Evolutionary conservation across 2,329 filamentous ascomycete species (phyloP), one percentile per base, ranked within the genome.

Genomic region (Metarhizium brunneum): DNA sequence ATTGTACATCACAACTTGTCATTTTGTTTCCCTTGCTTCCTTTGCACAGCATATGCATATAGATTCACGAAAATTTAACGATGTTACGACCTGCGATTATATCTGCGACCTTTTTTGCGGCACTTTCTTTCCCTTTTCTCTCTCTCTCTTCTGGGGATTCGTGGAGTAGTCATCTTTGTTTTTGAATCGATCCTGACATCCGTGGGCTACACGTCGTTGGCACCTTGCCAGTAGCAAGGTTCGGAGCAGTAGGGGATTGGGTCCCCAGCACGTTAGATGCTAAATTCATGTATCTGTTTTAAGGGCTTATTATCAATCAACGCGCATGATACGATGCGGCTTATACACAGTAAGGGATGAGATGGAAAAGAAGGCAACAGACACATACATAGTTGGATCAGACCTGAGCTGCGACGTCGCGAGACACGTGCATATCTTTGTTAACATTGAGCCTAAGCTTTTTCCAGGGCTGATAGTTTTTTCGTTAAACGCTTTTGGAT

Each of bases 1-100:
- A 45, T 45, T 18, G 10, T 10, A 18, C 16, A 16, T 20, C 42
- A 45, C 42, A 11, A 16, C 42, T 45, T 11, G 42, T 18, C 18
- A 14, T 20, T 7, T 45, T 45, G n/a, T 20, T 45, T 45, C 16
- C 18, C 16, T 16, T 47, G 32, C 38, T 16, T n/a, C 25, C 18
- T 25, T 36, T 11, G 25, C 51, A 36, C n/a, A 30, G 29, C 30
- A 7, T 25, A 18, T 25, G 51, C 40, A 13, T 38, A 47, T 47
- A 53, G 42, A 47, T 20, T 53, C 42, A 53, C 42, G 51, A 53
- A n/a, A 6, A 52, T n/a, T 32, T 3, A 35, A 52, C 38, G 50
- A 52, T 7, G 32, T 18, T 25, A 45, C 42, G 42, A 45, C 7
- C n/a, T 20, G 7, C n/a, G n/a, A 20, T 45, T 10, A 16, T n/a